phyloP scores from a whole-genome alignment of 768 basidiomycete genomes.

The Auricularia cornea region DNA sequence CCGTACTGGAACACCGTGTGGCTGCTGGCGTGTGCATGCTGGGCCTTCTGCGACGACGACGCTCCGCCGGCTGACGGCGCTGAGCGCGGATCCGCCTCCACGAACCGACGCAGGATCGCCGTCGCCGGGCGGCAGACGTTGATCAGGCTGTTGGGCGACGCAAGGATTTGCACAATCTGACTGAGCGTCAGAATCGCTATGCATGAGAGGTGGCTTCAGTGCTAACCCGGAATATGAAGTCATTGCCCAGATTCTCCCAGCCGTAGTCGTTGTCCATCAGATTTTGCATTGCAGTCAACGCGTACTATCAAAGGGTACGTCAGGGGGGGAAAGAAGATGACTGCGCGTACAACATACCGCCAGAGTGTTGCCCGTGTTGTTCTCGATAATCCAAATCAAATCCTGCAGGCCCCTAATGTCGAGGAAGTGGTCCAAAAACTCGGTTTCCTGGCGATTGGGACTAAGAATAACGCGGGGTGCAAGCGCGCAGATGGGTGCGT shows the following conservation, averaged over 20 bases:
- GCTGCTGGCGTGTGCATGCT: constrained; percentile 47
- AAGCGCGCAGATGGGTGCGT: constrained; percentile 14
- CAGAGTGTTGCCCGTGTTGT: constrained; percentile 70
- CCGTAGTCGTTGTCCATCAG: constrained; percentile 82
- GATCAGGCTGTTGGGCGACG: constrained; percentile 66
- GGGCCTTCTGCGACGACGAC: constrained; percentile 31
- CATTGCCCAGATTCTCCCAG: constrained; percentile 63
- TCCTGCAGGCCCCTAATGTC: constrained; percentile 60
- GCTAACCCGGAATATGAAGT: constrained; percentile 50
- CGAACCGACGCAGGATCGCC: constrained; percentile 80
- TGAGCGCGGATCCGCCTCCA: constrained; percentile 72
- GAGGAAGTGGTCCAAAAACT: constrained; percentile 74
- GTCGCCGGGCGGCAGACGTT: constrained; percentile 91
- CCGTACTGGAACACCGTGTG: constrained; percentile 70
- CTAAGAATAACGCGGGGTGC: background rate
- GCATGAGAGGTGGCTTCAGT: background rate
- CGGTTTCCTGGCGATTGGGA: constrained; percentile 56
- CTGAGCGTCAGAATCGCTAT: background rate
- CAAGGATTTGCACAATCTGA: constrained; percentile 65
- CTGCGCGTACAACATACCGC: constrained; percentile 57
- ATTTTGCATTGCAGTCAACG: constrained; percentile 77
- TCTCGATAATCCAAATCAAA: constrained; percentile 60
- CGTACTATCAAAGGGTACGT: constrained; percentile 46
- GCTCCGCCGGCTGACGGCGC: constrained; percentile 50
- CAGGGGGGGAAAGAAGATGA: constrained; percentile 1